Evolutionary conservation across 257 asterid species (phyloP).

Genomic region (Nicotiana tabacum): DNA sequence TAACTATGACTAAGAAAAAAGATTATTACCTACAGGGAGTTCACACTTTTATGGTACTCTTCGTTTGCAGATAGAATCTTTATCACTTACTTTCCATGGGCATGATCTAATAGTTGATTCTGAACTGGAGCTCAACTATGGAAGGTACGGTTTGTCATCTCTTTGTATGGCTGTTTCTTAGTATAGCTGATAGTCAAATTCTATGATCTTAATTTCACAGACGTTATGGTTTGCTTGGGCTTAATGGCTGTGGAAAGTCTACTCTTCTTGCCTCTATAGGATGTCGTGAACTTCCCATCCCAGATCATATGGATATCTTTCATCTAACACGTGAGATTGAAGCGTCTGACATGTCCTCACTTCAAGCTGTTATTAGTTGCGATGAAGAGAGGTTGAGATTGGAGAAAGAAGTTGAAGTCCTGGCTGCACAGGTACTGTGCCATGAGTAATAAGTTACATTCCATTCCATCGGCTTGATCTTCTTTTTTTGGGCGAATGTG

Average conservation of each 20-base stretch:
- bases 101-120: constrained; percentile 96
- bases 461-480: not conserved
- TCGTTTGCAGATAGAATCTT: constrained; percentile 75
- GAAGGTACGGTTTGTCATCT: constrained; percentile 47
- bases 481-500: not conserved
- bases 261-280: constrained; percentile 96
- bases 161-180: not conserved
- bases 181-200: not conserved
- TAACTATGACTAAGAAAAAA: not conserved
- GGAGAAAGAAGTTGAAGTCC: constrained; percentile 82
- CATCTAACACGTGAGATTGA: constrained; percentile 89
- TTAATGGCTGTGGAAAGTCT: constrained; percentile 97
- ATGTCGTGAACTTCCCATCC: constrained; percentile 87
- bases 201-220: constrained; percentile 30
- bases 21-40: not conserved
- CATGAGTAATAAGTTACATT: not conserved
- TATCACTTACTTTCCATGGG: constrained; percentile 95
- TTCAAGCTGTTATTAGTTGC: constrained; percentile 89
- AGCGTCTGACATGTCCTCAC: constrained; percentile 96
- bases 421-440: constrained; percentile 63
- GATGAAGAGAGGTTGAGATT: constrained; percentile 83
- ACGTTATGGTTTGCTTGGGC: constrained; percentile 95
- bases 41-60: not conserved
- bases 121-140: constrained; percentile 88
- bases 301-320: constrained; percentile 96